Evolutionary conservation across 2,329 filamentous ascomycete genomes (phyloP), one percentile per base, ranked within the genome.

Genomic region (Claviceps pusilla): DNA sequence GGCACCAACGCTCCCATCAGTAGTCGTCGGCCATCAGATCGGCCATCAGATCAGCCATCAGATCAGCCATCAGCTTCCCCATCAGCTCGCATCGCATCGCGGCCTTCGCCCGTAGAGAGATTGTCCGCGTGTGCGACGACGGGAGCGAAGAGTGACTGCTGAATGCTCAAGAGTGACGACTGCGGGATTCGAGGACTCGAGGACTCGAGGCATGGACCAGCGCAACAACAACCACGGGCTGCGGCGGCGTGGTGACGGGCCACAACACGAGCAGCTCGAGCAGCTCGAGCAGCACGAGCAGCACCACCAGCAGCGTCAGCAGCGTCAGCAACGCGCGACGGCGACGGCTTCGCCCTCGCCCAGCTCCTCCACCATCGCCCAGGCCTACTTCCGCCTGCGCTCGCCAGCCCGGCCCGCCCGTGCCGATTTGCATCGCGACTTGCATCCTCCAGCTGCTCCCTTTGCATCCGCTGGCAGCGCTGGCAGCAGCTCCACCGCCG

Each of bases 301-400:
- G 29, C 45, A 10, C 29, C 45, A 14, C 16, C 28, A 29, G 7
- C 43, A 16, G 11, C 43, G 42, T 7, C 28, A 29, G 7, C 43
- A 16, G 11, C 43, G 42, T 7, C 29, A 16, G 24, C 28, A 48
- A 14, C 43, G 24, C 16, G 43, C 14, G 14, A 14, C 29, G 43
- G 14, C 43, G 37, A 12, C 37, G 37, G 37, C 37, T 14, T 41
- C 46, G 16, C 48, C 19, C 45, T 41, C 37, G 47, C 33, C 52
- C 42, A 52, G 45, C 53, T 45, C 51, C 43, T 31, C 47, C n/a
- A 51, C 53, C 29, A 48, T 28, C n/a, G 47, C 54, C 50, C 50
- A 19, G 41, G 48, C 48, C 56, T 65, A 65, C 66, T 76, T 77
- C 65, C 73, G 66, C 63, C 66, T 76, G 65, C 71, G 74, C 64